Evolutionary conservation across 371 early-diverging fungal genomes (phyloP), one percentile per base, ranked within the genome.

Genomic region (Actinomortierella wolfii): DNA sequence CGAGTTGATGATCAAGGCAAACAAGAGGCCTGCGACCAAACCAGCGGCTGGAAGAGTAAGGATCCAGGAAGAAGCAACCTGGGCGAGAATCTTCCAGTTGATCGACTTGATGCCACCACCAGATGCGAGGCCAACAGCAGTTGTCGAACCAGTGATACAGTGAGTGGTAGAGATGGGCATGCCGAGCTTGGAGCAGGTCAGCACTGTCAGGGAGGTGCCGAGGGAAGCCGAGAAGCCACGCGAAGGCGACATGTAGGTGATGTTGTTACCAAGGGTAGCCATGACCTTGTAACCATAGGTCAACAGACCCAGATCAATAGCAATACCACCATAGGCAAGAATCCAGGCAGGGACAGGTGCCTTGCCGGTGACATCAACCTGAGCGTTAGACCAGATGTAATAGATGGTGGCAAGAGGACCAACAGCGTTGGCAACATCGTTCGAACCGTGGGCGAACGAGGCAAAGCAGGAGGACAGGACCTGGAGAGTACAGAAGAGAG

Each of bases 391-490:
- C 92, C 92, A 94, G 53, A 91, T 79, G 41, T 79, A 81, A 73
- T 79, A 91, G 39, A 94, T 87, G 41, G 84, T 76, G 0, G 91
- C 77, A 25, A 93, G 64, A 2, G 95, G 95, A 17, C 95, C 95
- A 49, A 93, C 84, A 39, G 93, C 94, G 64, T 95, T 95, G 56
- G 94, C 87, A 11, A 95, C 92, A 74, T 95, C 95, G 73, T 95
- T 95, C 47, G 92, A 89, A 53, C 95, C 95, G 79, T 95, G 95
- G 49, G 92, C 87, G 78, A 95, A 94, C 47, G 94, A 94, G 18
- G 93, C 87, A 54, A 92, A 86, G 60, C 87, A 82, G n/a, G 95
- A 90, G 9, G 95, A 93, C 51, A 92, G 69, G 61, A 95, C 83
- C 77, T 95, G 95, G 39, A 95, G 81, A 75, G 91, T 89, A 8